Conservation (phyloP, 352 stramenopile species). For the Pythium rhizo-oryzae region DNA sequence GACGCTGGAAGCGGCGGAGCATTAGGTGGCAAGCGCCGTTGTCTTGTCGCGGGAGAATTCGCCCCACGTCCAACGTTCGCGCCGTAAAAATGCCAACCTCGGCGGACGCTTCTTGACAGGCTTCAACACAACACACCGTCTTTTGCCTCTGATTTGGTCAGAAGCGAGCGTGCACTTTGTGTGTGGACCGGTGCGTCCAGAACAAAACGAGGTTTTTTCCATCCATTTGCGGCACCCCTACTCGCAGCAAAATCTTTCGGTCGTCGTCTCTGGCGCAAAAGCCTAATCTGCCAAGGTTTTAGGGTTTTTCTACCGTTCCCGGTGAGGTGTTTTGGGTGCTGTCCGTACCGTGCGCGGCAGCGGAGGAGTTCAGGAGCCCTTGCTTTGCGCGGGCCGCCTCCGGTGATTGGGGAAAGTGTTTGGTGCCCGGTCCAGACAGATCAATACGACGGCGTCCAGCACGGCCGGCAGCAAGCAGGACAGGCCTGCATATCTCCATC, state of each 20-base stretch:
- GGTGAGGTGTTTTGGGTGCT: slow-evolving; percentile 9
- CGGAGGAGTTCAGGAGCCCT: slow-evolving; percentile 22
- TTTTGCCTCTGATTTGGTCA: slow-evolving; percentile 13
- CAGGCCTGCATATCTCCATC: slow-evolving; percentile 11
- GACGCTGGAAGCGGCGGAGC: too few species aligned
- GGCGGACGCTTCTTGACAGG: slow-evolving; percentile 1
- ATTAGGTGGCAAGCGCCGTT: not conserved
- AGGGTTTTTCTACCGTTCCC: slow-evolving; percentile 16
- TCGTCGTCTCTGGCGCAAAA: not conserved
- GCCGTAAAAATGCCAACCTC: not conserved
- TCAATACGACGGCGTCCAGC: slow-evolving; percentile 10
- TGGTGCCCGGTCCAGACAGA: slow-evolving; percentile 12
- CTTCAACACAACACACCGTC: not conserved
- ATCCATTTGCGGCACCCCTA: not conserved
- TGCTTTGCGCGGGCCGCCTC: slow-evolving; percentile 27
- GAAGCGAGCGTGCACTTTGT: not conserved
- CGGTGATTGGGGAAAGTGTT: slow-evolving; percentile 23
- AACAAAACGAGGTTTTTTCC: slow-evolving; percentile 12
- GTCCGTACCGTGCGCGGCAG: slow-evolving; percentile 8
- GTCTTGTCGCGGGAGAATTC: not conserved
- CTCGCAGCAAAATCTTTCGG: not conserved
- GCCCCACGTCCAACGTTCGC: not conserved
- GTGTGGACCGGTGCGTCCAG: not conserved
- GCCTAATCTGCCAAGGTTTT: slow-evolving; percentile 19
- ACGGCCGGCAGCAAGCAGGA: not conserved